Percentiles rank a stretch among this genome's conserved stretches.
phyloP scores from a whole-genome alignment of 345 rosid species.

The Eucalyptus pauciflora region DNA sequence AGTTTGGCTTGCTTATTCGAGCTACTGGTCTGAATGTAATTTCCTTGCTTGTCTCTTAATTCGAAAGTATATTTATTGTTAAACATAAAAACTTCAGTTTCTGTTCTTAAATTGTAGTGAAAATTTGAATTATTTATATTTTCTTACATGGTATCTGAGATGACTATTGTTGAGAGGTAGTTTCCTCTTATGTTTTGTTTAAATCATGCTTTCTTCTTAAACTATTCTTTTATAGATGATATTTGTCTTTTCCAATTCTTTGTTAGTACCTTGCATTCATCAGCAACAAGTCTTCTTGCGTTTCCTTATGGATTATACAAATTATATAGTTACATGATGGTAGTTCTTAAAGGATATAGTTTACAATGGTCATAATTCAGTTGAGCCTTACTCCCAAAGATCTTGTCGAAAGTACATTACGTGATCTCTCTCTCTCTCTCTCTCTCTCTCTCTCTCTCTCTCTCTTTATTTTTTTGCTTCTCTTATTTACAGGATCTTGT shows the following conservation, averaged over 20 bases:
- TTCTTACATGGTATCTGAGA: not conserved
- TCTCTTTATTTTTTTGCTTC: not conserved
- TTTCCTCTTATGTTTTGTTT: not conserved
- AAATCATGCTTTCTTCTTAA: not conserved
- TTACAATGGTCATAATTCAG: not conserved
- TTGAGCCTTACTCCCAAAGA: not conserved
- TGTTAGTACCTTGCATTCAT: not conserved
- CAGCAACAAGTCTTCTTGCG: not conserved
- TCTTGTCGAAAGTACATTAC: not conserved
- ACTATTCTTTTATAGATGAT: not conserved
- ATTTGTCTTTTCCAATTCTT: not conserved
- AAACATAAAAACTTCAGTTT: not conserved
- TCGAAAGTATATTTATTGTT: not conserved
- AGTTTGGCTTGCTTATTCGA: not conserved
- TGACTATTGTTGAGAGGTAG: not conserved
- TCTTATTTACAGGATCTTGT: conserved; percentile 69
- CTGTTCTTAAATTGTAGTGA: not conserved
- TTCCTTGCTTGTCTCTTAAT: not conserved
- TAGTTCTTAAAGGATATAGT: not conserved
- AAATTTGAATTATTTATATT: not conserved
- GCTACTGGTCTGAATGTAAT: not conserved
- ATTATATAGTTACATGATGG: not conserved
- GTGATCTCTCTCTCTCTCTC: not conserved
- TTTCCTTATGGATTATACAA: not conserved
- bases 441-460: not conserved